Percentiles rank a stretch among this genome's conserved stretches.
These are phyloP conservation scores for Toxicodendron radicans DNA, from an alignment of 345 rosid species.

Conservation along the genomic window DNA sequence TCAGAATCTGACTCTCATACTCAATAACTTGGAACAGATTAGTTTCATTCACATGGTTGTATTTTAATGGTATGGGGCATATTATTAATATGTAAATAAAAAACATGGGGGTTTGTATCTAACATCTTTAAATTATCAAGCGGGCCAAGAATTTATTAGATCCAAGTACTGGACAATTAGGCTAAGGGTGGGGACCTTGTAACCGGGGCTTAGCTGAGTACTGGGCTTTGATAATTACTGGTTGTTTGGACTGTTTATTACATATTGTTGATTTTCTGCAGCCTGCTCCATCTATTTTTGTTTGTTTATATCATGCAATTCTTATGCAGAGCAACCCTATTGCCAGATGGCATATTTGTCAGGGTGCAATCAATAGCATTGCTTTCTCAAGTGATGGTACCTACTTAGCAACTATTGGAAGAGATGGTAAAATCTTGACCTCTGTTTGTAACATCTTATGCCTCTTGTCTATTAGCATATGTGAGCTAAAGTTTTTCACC, in stretches of 20 bases:
- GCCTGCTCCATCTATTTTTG: constrained; percentile 8
- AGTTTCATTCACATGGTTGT: not conserved
- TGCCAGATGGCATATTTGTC: constrained; percentile 98
- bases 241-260: not conserved
- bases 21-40: not conserved
- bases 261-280: constrained; percentile 4
- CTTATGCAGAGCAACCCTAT: constrained; percentile 90
- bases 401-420: constrained; percentile 93
- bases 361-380: constrained; percentile 87
- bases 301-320: constrained; percentile 26
- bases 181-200: not conserved
- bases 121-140: not conserved
- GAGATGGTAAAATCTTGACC: constrained; percentile 70
- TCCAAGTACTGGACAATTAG: not conserved
- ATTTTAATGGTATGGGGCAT: not conserved
- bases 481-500: constrained; percentile 17
- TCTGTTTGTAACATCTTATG: not conserved
- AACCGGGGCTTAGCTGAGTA: not conserved
- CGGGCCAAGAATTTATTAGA: not conserved
- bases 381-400: constrained; percentile 83
- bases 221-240: not conserved
- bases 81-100: not conserved
- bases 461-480: constrained; percentile 3
- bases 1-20: not conserved
- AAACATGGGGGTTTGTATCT: not conserved